Base-by-base conservation (phyloP, 345 rosid species). In the Boechera divaricarpa region DNA sequence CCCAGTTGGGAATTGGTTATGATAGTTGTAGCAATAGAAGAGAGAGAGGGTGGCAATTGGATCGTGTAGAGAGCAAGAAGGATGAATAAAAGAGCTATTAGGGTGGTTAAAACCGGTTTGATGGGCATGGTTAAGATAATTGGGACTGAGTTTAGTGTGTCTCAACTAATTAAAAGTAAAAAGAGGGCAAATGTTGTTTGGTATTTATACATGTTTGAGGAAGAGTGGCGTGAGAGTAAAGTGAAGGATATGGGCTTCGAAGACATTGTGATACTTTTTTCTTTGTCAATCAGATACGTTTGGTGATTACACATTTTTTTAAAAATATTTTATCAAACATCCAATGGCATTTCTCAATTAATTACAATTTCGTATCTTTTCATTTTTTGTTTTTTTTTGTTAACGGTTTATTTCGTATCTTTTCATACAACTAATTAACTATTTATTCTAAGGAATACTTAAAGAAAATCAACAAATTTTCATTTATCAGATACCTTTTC, bases 141-240 rank as follows among this genome's bases (percentile, higher is more conserved):
- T 0, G 11, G 49, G 64, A 51, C 11, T 61, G 3, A 6, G 32
- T 63, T 3, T 62, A 51, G 10, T 63, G 28, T 29, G 47, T 54
- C 16, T 55, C 29, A 69, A n/a, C 31, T 63, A 36, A 35, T 67
- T 51, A 67, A 13, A 69, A 26, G 53, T 56, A 38, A n/a, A 48
- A 48, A 36, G 16, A 21, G 29, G n/a, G n/a, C 68, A 60, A 51
- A 55, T 63, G 29, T 63, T 55, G 71, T 48, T 58, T 63, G 36
- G 18, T 77, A 63, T 38, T 35, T 77, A 70, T 63, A 55, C 10
- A 54, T 53, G n/a, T 53, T 57, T 36, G 72, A 70, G 69, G 60
- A 16, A 56, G 71, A 70, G 60, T 77, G 45, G 64, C 67, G 44
- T 77, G 76, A 16, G 67, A 70, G 76, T 63, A 56, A 77, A 77